Evolutionary conservation across 1,284 basidiomycete species (phyloP), one percentile per base, ranked within the genome.

Genomic region (Cutaneotrichosporon cutaneum): DNA sequence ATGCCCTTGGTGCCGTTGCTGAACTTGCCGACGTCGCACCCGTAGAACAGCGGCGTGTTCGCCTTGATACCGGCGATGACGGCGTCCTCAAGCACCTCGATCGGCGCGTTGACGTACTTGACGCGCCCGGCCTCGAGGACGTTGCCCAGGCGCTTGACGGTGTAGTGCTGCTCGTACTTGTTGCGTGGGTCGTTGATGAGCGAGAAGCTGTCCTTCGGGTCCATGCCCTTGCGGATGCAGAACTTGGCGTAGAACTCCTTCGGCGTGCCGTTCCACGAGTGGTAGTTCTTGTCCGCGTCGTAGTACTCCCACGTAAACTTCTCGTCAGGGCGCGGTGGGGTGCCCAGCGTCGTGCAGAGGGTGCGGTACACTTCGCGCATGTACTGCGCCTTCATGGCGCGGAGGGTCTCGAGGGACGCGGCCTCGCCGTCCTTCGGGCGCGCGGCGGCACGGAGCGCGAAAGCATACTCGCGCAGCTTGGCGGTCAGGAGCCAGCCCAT

Each of bases 181-280:
- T 96, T 94, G 33, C 94, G 86, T 18, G 95, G 94, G 76, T 98
- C 94, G 74, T 98, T 89, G 80, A 98, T 94, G 39, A 98, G 85
- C 54, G 92, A 95, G 83, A 96, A 94, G 8, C 85, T 87, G 44
- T 90, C 88, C 54, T 70, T 74, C 50, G 70, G 79, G 51, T 76
- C 70, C 73, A 76, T 74, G 45, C 59, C 54, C 68, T 73, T 76
- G 33, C 73, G 63, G 47, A 68, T 67, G 24, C 71, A 66, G 44
- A 62, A 75, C 45, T 68, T 62, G 70, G 84, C 84, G 79, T 88
- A 90, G 76, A 92, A 96, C 63, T 92, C 87, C 55, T 83, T 72
- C 10, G 94, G 89, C 1, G 91, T 94, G 39, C 90, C 88, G 51
- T 85, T 85, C 86, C 93, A 89, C 7, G 60, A 62, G 67, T 85